A percentile compares a stretch with the other conserved stretches of the same genome.
These are phyloP conservation scores for Eutreptiella sp. DNA, from an alignment of 208 protist species.

Conservation along the genomic window DNA sequence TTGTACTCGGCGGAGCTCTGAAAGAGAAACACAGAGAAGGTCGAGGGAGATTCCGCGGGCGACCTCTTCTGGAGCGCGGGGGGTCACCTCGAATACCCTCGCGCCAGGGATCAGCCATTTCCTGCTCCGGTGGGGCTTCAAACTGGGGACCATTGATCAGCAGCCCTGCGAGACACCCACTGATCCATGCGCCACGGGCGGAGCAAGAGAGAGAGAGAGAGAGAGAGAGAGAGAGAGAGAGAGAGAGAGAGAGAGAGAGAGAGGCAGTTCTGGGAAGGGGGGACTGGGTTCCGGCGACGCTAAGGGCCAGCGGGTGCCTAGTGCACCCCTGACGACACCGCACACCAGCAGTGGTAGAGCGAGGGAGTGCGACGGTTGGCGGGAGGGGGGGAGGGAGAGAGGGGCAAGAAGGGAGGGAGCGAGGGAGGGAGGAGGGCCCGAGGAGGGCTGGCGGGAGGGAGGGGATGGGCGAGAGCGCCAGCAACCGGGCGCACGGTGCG, in stretches of 20 bases:
- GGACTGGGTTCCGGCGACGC: no score
- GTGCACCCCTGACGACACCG: no score
- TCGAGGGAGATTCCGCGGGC: background rate
- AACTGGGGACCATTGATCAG: background rate
- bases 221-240: no score
- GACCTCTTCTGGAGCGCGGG: background rate
- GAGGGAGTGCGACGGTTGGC: no score
- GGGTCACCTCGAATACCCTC: background rate
- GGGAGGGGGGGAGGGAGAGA: no score
- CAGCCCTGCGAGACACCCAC: background rate
- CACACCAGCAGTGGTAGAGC: no score
- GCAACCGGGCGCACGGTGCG: background rate
- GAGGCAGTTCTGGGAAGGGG: no score
- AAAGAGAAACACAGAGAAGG: background rate
- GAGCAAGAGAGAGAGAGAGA: no score
- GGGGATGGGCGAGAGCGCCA: background rate
- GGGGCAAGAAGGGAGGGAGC: no score
- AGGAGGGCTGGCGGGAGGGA: background rate
- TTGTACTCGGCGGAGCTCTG: conserved; percentile 36
- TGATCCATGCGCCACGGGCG: background rate
- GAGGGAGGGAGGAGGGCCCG: background rate
- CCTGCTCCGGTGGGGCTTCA: background rate
- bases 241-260: no score
- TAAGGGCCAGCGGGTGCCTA: no score
- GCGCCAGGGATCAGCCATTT: background rate